Conservation (phyloP, 805 yeast genomes). For the Metschnikowia arizonensis region DNA sequence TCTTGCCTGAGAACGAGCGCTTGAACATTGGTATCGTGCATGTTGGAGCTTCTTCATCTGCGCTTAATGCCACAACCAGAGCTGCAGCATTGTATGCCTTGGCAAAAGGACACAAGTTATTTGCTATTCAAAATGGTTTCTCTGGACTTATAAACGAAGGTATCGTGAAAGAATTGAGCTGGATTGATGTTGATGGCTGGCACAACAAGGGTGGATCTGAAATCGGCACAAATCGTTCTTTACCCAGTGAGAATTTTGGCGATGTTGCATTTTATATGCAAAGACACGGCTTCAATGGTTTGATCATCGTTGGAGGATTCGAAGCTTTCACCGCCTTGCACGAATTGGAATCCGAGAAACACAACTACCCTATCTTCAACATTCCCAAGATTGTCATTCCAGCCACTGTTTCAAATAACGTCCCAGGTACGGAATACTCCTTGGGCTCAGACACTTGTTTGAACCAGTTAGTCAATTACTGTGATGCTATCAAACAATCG, state of each 20-base stretch:
- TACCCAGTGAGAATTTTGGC: constrained; percentile 47
- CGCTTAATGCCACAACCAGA: constrained; percentile 71
- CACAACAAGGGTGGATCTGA: constrained; percentile 74
- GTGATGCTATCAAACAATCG: constrained; percentile 91
- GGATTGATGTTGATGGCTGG: constrained; percentile 75
- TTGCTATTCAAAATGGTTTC: constrained; percentile 72
- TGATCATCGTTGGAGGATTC: constrained; percentile 91
- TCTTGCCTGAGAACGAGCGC: constrained; percentile 53
- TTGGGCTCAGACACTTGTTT: constrained; percentile 94
- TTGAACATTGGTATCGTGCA: constrained; percentile 66
- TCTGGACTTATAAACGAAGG: constrained; percentile 65
- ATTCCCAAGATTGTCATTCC: constrained; percentile 94
- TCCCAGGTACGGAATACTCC: constrained; percentile 98
- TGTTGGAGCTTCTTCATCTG: constrained; percentile 80
- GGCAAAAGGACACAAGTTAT: constrained; percentile 69
- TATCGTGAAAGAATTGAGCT: constrained; percentile 52
- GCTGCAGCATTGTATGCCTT: constrained; percentile 72
- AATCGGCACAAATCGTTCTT: constrained; percentile 70
- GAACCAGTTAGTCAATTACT: constrained; percentile 84
- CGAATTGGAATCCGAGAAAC: constrained; percentile 74
- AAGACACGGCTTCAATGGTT: constrained; percentile 81
- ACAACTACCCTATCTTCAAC: constrained; percentile 81
- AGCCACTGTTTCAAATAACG: constrained; percentile 94
- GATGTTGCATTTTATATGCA: constrained; percentile 91
- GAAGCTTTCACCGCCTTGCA: constrained; percentile 90